Evolutionary conservation across 192 early-diverging fungal species (phyloP), one percentile per base, ranked within the genome.

Genomic region (Phycomyces nitens): DNA sequence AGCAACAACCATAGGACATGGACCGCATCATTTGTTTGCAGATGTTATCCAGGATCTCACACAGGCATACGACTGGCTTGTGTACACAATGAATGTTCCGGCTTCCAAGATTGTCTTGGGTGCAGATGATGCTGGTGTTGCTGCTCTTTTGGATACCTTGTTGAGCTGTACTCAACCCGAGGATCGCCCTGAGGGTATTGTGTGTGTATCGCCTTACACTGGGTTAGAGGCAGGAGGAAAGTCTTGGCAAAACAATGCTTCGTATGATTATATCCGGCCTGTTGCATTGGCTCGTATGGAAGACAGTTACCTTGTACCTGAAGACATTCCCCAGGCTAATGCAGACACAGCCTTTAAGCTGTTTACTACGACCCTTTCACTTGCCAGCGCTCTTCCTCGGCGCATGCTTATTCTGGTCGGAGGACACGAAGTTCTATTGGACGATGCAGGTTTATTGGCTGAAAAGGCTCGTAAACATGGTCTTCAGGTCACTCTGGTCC

Each of bases 41-140:
- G 24, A 6, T 20, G 62, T 51, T 21, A 54, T 54, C 6, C 52
- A 55, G 9, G 62, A 63, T 16, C 34, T 63, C 22, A 51, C 51
- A 24, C n/a, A 54, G 0, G 49, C 54, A 18, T 65, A 65, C 27
- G 14, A 57, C 38, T 65, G 64, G 64, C 41, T 65, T 5, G 43
- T 50, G 21, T 18, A 47, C 1, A 38, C 53, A 23, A 15, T 50
- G n/a, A 10, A 34, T 14, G 41, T 65, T 14, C n/a, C 34, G 18
- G 41, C 55, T 7, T 23, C 20, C 1, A 65, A 57, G 26, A 56
- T 65, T 21, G 39, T 65, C 44, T 38, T 65, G 42, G 60, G 60
- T 39, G 64, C 39, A 42, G 64, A 65, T 29, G 64, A 65, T 65
- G 55, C 44, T 7, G 64, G 64, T 57, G 64, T 51, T 0, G 64